Conservation (phyloP, 208 protist species). For the Endotrypanum monterogeii region DNA sequence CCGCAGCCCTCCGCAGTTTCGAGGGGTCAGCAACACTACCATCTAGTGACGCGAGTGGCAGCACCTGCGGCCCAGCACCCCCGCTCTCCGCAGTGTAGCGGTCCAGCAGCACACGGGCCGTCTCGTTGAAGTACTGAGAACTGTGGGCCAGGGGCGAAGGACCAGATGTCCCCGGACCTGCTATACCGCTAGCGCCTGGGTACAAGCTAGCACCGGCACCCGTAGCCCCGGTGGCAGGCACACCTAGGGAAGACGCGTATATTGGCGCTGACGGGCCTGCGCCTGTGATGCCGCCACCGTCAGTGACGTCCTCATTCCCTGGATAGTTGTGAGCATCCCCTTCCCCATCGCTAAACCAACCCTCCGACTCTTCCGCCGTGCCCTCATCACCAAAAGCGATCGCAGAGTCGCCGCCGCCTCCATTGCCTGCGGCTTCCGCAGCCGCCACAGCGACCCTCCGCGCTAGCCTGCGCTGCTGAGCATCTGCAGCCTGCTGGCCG, state of each 20-base stretch:
- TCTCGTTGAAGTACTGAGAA: conserved; percentile 40
- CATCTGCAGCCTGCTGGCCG: conserved; percentile 49
- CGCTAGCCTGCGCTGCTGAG: conserved; percentile 40
- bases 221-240: not conserved
- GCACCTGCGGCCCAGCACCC: not conserved
- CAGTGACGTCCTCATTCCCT: not conserved
- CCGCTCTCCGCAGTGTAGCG: conserved; percentile 28
- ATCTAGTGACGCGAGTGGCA: not conserved
- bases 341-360: conserved; percentile 28
- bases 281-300: not conserved
- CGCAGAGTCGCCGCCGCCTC: not conserved
- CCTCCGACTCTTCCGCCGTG: conserved; percentile 9
- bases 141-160: conserved; percentile 6
- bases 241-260: not conserved
- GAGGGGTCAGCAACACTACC: not conserved
- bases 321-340: conserved; percentile 15
- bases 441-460: conserved; percentile 31
- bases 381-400: not conserved
- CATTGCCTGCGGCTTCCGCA: conserved; percentile 15
- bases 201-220: not conserved
- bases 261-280: not conserved
- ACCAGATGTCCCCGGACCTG: not conserved
- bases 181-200: not conserved
- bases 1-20: too few relatives aligned
- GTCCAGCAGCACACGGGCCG: conserved; percentile 38